These are phyloP conservation scores for Mangifera indica DNA, from an alignment of 345 rosid species.

Conservation along the genomic window DNA sequence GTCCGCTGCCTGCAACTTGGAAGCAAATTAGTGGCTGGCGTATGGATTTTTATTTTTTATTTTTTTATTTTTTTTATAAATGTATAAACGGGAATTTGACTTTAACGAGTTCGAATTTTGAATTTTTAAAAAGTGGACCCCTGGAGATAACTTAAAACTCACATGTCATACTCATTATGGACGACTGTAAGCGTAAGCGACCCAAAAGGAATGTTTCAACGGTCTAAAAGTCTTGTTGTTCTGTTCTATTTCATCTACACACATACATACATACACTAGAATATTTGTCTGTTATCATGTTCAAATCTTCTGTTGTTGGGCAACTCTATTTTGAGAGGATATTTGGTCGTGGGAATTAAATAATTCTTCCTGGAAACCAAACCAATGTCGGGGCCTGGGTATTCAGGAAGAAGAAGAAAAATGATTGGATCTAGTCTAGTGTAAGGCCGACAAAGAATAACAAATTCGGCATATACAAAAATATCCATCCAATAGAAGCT, in stretches of 20 bases:
- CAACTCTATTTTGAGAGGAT: too few species aligned
- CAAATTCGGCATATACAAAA: conserved; percentile 4
- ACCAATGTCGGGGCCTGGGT: too few species aligned
- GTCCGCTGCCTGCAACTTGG: too few species aligned
- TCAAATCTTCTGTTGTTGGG: background rate
- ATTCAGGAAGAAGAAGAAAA: too few species aligned
- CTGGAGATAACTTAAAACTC: background rate
- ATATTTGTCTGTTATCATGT: background rate
- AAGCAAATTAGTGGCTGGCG: background rate
- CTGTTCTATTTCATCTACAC: too few species aligned
- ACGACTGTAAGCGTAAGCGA: background rate
- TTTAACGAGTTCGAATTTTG: background rate
- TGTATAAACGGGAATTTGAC: background rate
- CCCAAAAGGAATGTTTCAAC: background rate
- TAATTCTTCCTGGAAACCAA: conserved; percentile 63
- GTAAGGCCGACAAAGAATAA: background rate
- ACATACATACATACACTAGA: conserved; percentile 1
- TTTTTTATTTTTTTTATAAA: too few species aligned
- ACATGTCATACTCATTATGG: background rate
- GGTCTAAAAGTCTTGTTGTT: too few species aligned
- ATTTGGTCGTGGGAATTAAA: too few species aligned
- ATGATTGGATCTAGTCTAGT: too few species aligned
- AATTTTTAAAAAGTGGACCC: conserved; percentile 6
- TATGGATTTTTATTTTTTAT: too few species aligned
- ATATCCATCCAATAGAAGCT: background rate